phyloP scores from a whole-genome alignment of 2,329 filamentous ascomycete genomes.

The Xylariaceae sp. region DNA sequence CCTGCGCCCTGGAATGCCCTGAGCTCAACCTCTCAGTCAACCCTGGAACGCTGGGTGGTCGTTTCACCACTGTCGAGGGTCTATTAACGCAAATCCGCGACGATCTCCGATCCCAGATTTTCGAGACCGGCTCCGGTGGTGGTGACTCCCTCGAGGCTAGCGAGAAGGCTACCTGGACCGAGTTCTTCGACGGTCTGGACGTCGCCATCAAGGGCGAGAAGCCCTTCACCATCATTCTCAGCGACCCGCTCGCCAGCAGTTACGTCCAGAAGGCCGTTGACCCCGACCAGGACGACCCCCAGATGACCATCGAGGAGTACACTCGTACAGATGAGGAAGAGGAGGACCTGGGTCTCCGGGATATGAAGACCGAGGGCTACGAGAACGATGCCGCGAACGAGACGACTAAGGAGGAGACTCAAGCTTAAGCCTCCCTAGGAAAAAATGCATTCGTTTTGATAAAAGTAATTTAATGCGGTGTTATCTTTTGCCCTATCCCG shows the following conservation, averaged over 20 bases:
- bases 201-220: slow-evolving; percentile 73
- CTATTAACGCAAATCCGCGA: slow-evolving; percentile 87
- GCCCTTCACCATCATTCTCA: slow-evolving; percentile 76
- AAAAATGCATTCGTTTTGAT: slow-evolving; percentile 4
- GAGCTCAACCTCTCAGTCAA: slow-evolving; percentile 85
- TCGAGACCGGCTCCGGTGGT: slow-evolving; percentile 58
- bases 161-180: slow-evolving; percentile 68
- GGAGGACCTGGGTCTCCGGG: slow-evolving; percentile 81
- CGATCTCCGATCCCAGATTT: slow-evolving; percentile 83
- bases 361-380: slow-evolving; percentile 92
- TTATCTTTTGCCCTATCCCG: background rate
- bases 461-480: background rate
- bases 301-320: slow-evolving; percentile 78
- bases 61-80: slow-evolving; percentile 96
- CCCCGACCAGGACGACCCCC: slow-evolving; percentile 63
- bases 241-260: slow-evolving; percentile 85
- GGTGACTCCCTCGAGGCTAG: slow-evolving; percentile 70
- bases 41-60: slow-evolving; percentile 87
- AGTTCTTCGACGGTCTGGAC: slow-evolving; percentile 74
- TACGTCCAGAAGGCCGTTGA: slow-evolving; percentile 90
- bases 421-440: background rate
- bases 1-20: slow-evolving; percentile 77
- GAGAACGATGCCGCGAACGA: slow-evolving; percentile 45
- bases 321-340: slow-evolving; percentile 85
- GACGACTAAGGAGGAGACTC: background rate